Evolutionary conservation across 306 rosid genomes (phyloP).

Genomic region (Gleditsia sinensis): DNA sequence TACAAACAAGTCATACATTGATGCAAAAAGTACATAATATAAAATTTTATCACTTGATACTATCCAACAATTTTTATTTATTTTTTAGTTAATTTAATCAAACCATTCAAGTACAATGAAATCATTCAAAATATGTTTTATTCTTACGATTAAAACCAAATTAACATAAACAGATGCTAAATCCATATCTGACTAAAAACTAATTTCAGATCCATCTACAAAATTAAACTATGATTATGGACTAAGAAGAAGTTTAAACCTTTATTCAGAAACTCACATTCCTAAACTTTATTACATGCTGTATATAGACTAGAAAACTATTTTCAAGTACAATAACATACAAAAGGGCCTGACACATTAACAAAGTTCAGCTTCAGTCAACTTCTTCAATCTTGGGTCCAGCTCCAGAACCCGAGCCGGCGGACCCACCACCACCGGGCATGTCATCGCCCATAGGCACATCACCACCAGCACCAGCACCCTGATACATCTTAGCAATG

Average conservation of each 20-base stretch:
- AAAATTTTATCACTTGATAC: too few relatives aligned
- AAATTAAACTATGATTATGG: not conserved
- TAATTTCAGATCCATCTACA: not conserved
- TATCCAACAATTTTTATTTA: too few relatives aligned
- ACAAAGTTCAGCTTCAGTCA: too few relatives aligned
- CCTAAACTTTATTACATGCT: not conserved
- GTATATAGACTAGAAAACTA: not conserved
- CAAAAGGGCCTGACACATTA: too few relatives aligned
- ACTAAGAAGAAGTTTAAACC: not conserved
- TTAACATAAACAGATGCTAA: not conserved
- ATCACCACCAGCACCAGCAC: constrained; percentile 16
- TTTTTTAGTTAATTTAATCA: too few relatives aligned
- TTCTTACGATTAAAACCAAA: too few relatives aligned
- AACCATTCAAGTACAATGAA: too few relatives aligned
- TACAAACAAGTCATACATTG: too few relatives aligned
- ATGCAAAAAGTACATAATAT: too few relatives aligned
- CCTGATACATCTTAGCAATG: constrained; percentile 76
- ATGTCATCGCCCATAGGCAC: constrained; percentile 39
- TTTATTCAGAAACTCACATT: not conserved
- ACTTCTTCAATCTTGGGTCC: constrained; percentile 96
- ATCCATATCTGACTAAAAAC: not conserved
- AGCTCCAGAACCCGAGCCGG: constrained; percentile 44
- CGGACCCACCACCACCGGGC: constrained; percentile 38
- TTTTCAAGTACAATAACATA: not conserved
- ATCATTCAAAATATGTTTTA: too few relatives aligned